A percentile compares a stretch with the other conserved stretches of the same genome.
Evolutionary conservation across 2,329 filamentous ascomycete species (phyloP).

Genomic region (Aspergillus pseudoterreus): DNA sequence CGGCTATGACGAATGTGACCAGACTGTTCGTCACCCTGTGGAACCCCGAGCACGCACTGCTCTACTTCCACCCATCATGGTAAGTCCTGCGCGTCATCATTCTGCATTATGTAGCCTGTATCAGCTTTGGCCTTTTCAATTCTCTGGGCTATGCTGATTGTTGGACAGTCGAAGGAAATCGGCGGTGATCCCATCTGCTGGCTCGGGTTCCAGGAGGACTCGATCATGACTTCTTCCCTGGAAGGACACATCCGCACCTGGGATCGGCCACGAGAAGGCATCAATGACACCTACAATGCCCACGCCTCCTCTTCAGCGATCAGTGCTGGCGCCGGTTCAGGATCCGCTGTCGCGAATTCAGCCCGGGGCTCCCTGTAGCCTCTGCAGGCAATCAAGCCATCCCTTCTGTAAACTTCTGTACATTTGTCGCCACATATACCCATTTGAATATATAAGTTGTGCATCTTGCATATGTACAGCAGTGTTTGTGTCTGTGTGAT

Average conservation of each 20-base stretch:
- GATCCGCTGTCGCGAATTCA: conserved; percentile 13
- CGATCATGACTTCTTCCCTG: conserved; percentile 88
- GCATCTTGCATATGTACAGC: not conserved
- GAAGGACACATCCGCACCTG: conserved; percentile 76
- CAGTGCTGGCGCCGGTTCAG: conserved; percentile 15
- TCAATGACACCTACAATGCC: conserved; percentile 22
- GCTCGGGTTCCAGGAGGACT: conserved; percentile 89
- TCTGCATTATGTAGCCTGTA: not conserved
- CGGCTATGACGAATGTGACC: conserved; percentile 47
- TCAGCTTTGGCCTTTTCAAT: not conserved
- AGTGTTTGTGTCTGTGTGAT: not conserved
- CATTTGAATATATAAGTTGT: conserved; percentile 6
- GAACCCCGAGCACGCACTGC: conserved; percentile 81
- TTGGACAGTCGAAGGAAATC: conserved; percentile 67
- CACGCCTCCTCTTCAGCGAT: conserved; percentile 16
- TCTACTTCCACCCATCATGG: conserved; percentile 85
- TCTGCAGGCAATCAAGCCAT: not conserved
- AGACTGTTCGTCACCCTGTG: conserved; percentile 70
- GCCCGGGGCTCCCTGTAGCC: conserved; percentile 15
- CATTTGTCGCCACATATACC: conserved; percentile 13
- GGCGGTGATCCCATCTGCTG: conserved; percentile 85
- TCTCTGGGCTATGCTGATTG: conserved; percentile 1
- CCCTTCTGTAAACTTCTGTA: not conserved
- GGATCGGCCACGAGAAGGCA: conserved; percentile 57
- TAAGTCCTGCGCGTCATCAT: conserved; percentile 40